Conservation (phyloP, 495 filamentous ascomycete genomes). For the Paragyromitra xinjiangensis region DNA sequence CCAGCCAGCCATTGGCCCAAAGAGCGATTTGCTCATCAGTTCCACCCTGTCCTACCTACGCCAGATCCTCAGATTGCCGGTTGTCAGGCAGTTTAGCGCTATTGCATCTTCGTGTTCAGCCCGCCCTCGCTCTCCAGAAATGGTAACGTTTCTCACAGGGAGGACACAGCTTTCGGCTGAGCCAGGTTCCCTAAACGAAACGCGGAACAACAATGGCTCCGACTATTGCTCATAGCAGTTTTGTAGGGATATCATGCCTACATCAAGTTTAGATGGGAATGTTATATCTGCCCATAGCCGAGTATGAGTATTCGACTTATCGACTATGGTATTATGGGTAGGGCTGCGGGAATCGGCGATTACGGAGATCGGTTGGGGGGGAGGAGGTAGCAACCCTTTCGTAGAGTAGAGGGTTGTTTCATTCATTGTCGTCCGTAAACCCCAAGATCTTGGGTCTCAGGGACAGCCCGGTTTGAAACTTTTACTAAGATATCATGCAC, state of each 20-base stretch:
- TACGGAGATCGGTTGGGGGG: neutral
- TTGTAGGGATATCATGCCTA: neutral
- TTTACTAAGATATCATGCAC: neutral
- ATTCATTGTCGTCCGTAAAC: neutral
- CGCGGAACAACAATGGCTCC: neutral
- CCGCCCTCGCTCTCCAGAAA: neutral
- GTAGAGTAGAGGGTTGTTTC: neutral
- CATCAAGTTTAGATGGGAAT: neutral
- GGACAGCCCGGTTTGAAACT: neutral
- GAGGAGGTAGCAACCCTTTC: neutral
- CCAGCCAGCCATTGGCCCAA: neutral
- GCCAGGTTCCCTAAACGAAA: neutral
- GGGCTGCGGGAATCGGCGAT: neutral
- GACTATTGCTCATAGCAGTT: neutral
- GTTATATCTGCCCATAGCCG: neutral
- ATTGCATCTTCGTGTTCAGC: neutral
- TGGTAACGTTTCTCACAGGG: neutral
- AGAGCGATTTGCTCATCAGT: neutral
- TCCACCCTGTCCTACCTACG: neutral
- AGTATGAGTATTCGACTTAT: neutral
- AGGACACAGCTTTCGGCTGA: neutral
- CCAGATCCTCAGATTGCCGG: neutral
- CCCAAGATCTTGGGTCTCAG: neutral
- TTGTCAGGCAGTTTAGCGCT: neutral
- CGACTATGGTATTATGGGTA: neutral